Evolutionary conservation across 129 eudicot genomes (phyloP).

Genomic region (Heracleum sosnowskyi): DNA sequence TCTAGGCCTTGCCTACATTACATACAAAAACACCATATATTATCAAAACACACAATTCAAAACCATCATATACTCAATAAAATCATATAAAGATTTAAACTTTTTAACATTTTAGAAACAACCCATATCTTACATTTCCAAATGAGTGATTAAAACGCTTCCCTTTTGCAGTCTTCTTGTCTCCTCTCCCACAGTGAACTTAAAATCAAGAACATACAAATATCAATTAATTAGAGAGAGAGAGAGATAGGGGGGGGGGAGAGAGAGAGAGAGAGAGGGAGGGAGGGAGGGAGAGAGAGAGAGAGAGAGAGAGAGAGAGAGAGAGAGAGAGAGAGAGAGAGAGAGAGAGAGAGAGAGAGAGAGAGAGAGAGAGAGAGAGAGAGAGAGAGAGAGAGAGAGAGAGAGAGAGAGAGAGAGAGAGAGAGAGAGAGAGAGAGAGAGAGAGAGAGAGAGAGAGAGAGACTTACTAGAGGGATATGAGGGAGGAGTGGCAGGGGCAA

Average conservation of each 20-base stretch:
- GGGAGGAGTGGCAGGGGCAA: constrained; percentile 18
- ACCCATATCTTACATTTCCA: constrained; percentile 65
- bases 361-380: neutral
- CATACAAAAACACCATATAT: neutral
- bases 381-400: neutral
- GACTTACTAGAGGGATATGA: constrained; percentile 6
- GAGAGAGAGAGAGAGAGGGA: constrained; percentile 18
- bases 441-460: too few species aligned
- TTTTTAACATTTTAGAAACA: neutral
- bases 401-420: too few species aligned
- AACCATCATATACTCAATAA: neutral
- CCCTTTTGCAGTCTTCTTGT: constrained; percentile 87
- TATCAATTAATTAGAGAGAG: neutral
- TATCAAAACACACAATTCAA: neutral
- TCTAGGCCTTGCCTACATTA: constrained; percentile 67
- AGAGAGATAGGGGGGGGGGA: constrained; percentile 14
- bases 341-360: neutral
- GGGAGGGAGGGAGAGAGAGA: constrained; percentile 7
- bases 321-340: neutral
- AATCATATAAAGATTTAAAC: neutral
- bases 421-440: neutral
- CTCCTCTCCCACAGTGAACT: constrained; percentile 90
- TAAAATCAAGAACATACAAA: constrained; percentile 8
- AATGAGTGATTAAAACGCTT: constrained; percentile 84
- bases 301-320: too few species aligned